These are phyloP conservation scores for Madurella mycetomatis DNA, from an alignment of 2,329 filamentous ascomycete species.

Conservation along the genomic window DNA sequence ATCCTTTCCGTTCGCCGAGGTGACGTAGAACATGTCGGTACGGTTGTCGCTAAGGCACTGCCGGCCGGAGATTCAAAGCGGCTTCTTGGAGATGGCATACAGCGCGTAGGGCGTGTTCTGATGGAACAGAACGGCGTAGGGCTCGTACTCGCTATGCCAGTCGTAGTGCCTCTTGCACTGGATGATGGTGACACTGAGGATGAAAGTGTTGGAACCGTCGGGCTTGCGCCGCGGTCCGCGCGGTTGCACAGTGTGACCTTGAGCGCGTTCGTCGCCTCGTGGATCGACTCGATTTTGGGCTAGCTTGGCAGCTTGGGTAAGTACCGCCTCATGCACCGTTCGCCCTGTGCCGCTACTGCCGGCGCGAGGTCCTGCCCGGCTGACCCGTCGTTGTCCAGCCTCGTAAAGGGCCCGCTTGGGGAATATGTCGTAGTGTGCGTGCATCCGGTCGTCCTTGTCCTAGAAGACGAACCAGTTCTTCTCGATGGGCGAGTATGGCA, in stretches of 20 bases:
- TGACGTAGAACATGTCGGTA: constrained; percentile 56
- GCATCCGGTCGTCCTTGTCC: constrained; percentile 43
- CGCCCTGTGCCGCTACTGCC: constrained; percentile 35
- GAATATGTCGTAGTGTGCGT: constrained; percentile 50
- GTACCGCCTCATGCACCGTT: constrained; percentile 42
- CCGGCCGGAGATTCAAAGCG: constrained; percentile 54
- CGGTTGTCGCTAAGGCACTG: constrained; percentile 30
- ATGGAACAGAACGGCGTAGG: constrained; percentile 50
- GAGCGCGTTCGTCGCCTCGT: constrained; percentile 58
- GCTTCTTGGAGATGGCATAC: constrained; percentile 45
- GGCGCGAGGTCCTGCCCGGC: constrained; percentile 45
- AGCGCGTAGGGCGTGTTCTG: constrained; percentile 46
- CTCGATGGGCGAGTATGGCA: constrained; percentile 43
- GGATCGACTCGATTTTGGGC: constrained; percentile 43
- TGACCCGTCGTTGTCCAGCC: constrained; percentile 41
- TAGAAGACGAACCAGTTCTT: constrained; percentile 63
- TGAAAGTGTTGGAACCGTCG: constrained; percentile 47
- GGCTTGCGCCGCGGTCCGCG: constrained; percentile 40
- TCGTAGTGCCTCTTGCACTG: constrained; percentile 50
- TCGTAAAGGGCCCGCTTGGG: constrained; percentile 47
- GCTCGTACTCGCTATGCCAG: constrained; percentile 51
- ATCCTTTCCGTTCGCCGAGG: constrained; percentile 52
- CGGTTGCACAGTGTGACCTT: constrained; percentile 51
- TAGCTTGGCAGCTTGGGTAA: constrained; percentile 39
- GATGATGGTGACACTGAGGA: constrained; percentile 50